These are phyloP conservation scores for Mortierella polycephala DNA, from an alignment of 371 early-diverging fungal species.

Conservation along the genomic window DNA sequence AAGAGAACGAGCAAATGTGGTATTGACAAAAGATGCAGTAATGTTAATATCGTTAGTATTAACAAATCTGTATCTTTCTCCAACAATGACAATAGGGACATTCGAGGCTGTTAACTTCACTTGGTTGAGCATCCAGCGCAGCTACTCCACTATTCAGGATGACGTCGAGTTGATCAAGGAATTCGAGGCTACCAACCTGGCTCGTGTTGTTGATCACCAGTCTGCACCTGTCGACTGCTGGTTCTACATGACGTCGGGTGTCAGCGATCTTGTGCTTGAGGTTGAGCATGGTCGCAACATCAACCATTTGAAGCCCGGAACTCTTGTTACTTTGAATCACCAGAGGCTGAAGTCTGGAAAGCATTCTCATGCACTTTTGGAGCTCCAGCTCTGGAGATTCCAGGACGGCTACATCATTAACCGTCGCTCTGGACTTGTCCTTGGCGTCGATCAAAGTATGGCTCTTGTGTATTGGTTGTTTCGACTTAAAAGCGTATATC, in stretches of 20 bases:
- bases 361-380: conserved; percentile 48
- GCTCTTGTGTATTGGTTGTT: not conserved
- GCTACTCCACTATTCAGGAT: conserved; percentile 6
- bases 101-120: conserved; percentile 46
- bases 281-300: conserved; percentile 35
- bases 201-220: conserved; percentile 33
- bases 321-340: conserved; percentile 29
- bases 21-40: not conserved
- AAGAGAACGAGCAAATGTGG: conserved; percentile 1
- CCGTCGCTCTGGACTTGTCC: conserved; percentile 48
- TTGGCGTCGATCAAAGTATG: conserved; percentile 55
- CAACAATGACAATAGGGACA: conserved; percentile 24
- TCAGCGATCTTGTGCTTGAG: conserved; percentile 50
- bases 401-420: conserved; percentile 61
- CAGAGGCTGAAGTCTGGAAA: conserved; percentile 50
- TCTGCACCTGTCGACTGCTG: conserved; percentile 36
- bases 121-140: conserved; percentile 34
- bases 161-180: conserved; percentile 46
- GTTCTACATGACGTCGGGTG: conserved; percentile 51
- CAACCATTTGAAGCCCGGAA: conserved; percentile 37
- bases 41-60: not conserved
- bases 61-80: too few species aligned
- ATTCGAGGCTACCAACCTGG: conserved; percentile 35
- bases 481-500: not conserved
- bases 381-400: conserved; percentile 65